Conservation (phyloP, 441 rosid species). For the Populus tomentosa region DNA sequence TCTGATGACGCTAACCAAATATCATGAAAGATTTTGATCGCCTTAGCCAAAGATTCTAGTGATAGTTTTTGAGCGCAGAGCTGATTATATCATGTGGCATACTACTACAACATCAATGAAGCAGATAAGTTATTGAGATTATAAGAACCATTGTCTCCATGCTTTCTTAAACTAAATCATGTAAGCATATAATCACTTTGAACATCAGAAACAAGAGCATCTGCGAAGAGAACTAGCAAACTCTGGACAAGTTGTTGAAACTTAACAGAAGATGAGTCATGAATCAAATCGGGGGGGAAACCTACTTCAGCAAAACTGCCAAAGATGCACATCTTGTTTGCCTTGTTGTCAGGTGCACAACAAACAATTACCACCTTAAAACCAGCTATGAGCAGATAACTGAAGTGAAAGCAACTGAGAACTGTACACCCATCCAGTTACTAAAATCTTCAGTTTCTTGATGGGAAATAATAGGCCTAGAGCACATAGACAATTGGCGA, state of each 20-base stretch:
- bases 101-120: neutral
- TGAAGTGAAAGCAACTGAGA: slow-evolving; percentile 16
- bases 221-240: neutral
- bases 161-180: no score
- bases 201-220: neutral
- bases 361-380: neutral
- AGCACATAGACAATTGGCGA: slow-evolving; percentile 43
- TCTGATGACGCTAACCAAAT: neutral
- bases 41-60: neutral
- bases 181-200: neutral
- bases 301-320: neutral
- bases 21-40: no score
- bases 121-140: no score
- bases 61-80: no score
- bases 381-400: slow-evolving; percentile 16
- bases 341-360: neutral
- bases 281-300: neutral
- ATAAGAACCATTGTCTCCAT: no score
- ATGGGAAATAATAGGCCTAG: slow-evolving; percentile 37
- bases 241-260: neutral
- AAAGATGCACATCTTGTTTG: neutral
- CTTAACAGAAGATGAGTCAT: neutral
- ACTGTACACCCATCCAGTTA: slow-evolving; percentile 35
- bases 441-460: slow-evolving; percentile 34
- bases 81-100: neutral